Evolutionary conservation across 768 basidiomycete genomes (phyloP), one percentile per base, ranked within the genome.

Genomic region (Leucogyrophana mollusca): DNA sequence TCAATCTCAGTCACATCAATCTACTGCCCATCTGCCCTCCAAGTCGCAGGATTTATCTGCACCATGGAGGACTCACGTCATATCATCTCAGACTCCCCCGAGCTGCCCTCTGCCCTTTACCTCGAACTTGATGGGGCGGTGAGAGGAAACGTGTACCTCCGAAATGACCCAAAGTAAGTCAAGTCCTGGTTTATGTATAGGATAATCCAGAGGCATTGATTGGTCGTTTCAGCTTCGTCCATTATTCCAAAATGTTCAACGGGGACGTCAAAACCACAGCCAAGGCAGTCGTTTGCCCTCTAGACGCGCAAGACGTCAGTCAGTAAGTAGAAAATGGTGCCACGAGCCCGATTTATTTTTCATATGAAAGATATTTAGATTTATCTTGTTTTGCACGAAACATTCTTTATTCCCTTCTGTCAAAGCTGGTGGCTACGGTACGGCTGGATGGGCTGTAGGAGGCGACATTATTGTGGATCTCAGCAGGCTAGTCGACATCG

Each of bases 391-490:
- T 64, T 94, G 91, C 59, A 66, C 61, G n/a, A 79, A 80, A 44
- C 74, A 92, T 57, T 67, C 68, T 0, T 69, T 94, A 3, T 82
- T 85, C 9, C 79, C 87, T 4, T 92, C 90, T 8, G 77, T 93
- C 56, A 93, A 91, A 61, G 87, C 90, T 1, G 94, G 94, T 20
- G 94, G 94, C 0, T 94, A 88, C 59, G 94, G 92, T 5, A 94
- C 89, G 1, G 90, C 85, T 9, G 93, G 91, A 1, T 92, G 91
- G 87, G 81, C 90, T 38, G 79, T 94, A 44, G 83, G 82, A 13
- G 94, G 94, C 30, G 86, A 94, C 56, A 72, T 95, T 46, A 83
- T 95, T 58, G 65, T 94, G 54, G 94, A 95, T 67, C 67, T 95
- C 39, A 79, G 75, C 56, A 79, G 75, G 55, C 68, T 96, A 40